A percentile compares a stretch with the other conserved stretches of the same genome.
Evolutionary conservation across 2,329 filamentous ascomycete genomes (phyloP).

Genomic region (Seiridium unicorne): DNA sequence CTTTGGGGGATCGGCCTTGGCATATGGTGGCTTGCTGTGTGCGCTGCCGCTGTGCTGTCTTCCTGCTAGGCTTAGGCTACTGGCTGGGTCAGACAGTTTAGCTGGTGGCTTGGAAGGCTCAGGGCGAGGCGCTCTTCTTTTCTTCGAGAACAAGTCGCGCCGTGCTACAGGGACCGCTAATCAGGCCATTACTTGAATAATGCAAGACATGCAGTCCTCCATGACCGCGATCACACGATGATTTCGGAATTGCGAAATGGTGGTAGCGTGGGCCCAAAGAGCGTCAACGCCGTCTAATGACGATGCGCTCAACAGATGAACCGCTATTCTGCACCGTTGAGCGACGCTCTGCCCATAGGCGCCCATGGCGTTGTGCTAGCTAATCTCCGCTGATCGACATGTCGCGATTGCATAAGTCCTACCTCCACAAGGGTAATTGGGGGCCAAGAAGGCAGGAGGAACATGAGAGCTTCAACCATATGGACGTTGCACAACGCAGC

Average conservation of each 20-base stretch:
- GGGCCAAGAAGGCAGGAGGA: background rate
- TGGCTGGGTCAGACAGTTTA: background rate
- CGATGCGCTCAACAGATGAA: background rate
- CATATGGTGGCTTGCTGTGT: background rate
- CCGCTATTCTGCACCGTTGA: background rate
- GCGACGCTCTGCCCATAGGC: background rate
- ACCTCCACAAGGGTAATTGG: background rate
- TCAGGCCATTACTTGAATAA: background rate
- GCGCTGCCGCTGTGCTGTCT: too few relatives aligned
- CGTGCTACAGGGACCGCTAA: background rate
- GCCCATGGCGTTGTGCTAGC: background rate
- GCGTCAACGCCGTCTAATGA: background rate
- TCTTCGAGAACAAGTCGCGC: background rate
- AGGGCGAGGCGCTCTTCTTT: background rate
- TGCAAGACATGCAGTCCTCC: background rate
- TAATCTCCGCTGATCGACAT: conserved; percentile 2
- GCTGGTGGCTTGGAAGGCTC: background rate
- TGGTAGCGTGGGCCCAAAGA: background rate
- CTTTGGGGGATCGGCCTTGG: background rate
- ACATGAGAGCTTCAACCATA: background rate
- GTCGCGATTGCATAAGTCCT: too few relatives aligned
- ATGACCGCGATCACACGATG: too few relatives aligned
- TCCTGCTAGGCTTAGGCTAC: too few relatives aligned
- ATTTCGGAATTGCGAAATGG: too few relatives aligned
- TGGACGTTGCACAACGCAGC: background rate